phyloP scores from a whole-genome alignment of 2,329 filamentous ascomycete genomes.

The Aspergillus pseudoviridinutans region DNA sequence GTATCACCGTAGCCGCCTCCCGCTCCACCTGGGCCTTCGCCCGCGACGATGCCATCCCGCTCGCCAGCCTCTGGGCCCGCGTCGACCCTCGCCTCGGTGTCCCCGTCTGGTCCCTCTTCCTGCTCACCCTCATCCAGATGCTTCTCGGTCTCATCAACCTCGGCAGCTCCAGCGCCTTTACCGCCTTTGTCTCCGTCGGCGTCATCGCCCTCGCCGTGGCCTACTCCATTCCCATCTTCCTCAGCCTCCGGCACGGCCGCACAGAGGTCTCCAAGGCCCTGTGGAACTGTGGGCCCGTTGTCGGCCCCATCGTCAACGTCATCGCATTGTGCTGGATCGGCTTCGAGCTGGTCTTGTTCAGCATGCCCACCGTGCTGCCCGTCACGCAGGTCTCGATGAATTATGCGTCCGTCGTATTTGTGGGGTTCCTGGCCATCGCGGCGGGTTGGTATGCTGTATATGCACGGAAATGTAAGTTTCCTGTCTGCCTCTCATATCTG shows the following conservation, averaged over 20 bases:
- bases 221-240: slow-evolving; percentile 54
- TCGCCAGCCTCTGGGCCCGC: slow-evolving; percentile 34
- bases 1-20: slow-evolving; percentile 50
- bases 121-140: slow-evolving; percentile 47
- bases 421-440: slow-evolving; percentile 50
- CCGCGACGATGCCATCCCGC: slow-evolving; percentile 43
- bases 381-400: slow-evolving; percentile 53
- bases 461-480: slow-evolving; percentile 48
- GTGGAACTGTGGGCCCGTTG: slow-evolving; percentile 45
- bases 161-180: slow-evolving; percentile 46
- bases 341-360: slow-evolving; percentile 54
- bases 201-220: slow-evolving; percentile 54
- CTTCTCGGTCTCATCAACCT: slow-evolving; percentile 49
- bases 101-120: slow-evolving; percentile 40
- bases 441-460: slow-evolving; percentile 50
- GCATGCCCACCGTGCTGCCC: slow-evolving; percentile 51
- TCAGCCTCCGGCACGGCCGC: slow-evolving; percentile 47
- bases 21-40: slow-evolving; percentile 46
- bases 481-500: neutral
- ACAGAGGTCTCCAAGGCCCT: slow-evolving; percentile 46
- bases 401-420: slow-evolving; percentile 57
- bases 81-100: slow-evolving; percentile 35
- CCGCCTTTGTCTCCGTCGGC: slow-evolving; percentile 51
- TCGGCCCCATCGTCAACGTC: slow-evolving; percentile 45
- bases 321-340: slow-evolving; percentile 49